A percentile compares a stretch with the other conserved stretches of the same genome.
phyloP scores from a whole-genome alignment of 176 grass and related monocot species.

The Aegilops longissima region DNA sequence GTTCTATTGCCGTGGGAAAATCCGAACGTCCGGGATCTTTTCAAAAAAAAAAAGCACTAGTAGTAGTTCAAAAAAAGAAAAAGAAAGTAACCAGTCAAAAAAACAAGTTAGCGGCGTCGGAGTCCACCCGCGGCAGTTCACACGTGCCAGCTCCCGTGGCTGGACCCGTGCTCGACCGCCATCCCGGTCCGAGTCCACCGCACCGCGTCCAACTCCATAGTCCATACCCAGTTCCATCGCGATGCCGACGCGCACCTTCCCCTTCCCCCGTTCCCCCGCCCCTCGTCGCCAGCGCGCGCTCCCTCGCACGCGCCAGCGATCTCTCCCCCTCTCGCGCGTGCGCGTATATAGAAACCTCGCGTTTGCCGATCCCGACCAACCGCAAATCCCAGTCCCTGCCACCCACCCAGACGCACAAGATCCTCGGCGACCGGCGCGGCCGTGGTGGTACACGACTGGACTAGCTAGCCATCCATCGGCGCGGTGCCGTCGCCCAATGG shows the following conservation, averaged over 20 bases:
- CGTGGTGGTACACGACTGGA: neutral
- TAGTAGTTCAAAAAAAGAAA: too few relatives aligned
- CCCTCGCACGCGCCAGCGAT: neutral
- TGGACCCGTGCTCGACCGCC: neutral
- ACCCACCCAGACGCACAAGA: conserved; percentile 18
- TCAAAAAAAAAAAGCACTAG: too few relatives aligned
- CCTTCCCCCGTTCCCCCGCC: neutral
- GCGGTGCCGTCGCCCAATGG: conserved; percentile 27
- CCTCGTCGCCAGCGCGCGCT: neutral
- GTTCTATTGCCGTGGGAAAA: too few relatives aligned
- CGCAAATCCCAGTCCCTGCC: neutral
- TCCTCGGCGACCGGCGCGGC: neutral
- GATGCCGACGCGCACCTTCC: neutral
- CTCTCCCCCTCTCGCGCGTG: neutral
- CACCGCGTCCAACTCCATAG: conserved; percentile 10
- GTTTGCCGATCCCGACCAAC: neutral
- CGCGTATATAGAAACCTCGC: conserved; percentile 22
- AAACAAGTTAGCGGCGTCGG: neutral
- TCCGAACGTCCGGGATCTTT: too few relatives aligned
- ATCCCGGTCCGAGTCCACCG: neutral
- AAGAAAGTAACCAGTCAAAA: neutral
- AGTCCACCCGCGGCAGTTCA: conserved; percentile 22
- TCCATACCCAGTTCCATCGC: neutral
- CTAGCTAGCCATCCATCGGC: neutral
- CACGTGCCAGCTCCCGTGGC: conserved; percentile 18